Evolutionary conservation across 257 asterid species (phyloP).

Genomic region (Haberlea rhodopensis): DNA sequence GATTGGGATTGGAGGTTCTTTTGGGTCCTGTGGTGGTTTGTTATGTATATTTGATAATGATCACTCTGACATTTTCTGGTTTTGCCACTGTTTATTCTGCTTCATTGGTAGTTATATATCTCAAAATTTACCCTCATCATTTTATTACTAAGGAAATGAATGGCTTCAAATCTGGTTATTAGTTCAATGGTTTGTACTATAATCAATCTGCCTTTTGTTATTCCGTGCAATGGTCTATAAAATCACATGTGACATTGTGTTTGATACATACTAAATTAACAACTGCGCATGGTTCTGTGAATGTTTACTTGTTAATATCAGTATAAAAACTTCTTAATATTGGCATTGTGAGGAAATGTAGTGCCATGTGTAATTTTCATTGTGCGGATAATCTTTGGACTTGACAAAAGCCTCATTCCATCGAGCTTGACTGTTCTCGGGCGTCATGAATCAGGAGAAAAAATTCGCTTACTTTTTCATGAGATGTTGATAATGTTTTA

Average conservation of each 20-base stretch:
- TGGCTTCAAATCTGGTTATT: conserved; percentile 1
- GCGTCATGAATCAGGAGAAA: not conserved
- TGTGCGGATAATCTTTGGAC: conserved; percentile 5
- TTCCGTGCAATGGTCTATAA: not conserved
- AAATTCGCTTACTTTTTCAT: conserved; percentile 11
- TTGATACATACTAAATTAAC: not conserved
- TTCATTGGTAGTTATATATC: conserved; percentile 4
- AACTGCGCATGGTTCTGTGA: conserved; percentile 4
- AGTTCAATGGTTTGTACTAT: not conserved
- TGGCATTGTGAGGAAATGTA: not conserved
- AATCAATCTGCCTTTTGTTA: not conserved
- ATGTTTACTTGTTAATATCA: not conserved
- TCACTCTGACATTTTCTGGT: conserved; percentile 11
- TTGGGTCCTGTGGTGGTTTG: not conserved
- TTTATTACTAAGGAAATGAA: conserved; percentile 3
- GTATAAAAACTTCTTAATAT: not conserved
- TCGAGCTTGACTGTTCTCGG: not conserved
- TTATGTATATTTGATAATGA: conserved; percentile 11
- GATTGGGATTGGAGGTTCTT: not conserved
- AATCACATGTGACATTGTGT: conserved; percentile 7
- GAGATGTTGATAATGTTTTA: conserved; percentile 10
- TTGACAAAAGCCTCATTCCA: not conserved
- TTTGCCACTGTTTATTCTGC: conserved; percentile 1
- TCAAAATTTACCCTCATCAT: conserved; percentile 13
- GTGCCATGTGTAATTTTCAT: not conserved